Evolutionary conservation across 176 grass and related monocot genomes (phyloP).

Genomic region (Zea luxurians): DNA sequence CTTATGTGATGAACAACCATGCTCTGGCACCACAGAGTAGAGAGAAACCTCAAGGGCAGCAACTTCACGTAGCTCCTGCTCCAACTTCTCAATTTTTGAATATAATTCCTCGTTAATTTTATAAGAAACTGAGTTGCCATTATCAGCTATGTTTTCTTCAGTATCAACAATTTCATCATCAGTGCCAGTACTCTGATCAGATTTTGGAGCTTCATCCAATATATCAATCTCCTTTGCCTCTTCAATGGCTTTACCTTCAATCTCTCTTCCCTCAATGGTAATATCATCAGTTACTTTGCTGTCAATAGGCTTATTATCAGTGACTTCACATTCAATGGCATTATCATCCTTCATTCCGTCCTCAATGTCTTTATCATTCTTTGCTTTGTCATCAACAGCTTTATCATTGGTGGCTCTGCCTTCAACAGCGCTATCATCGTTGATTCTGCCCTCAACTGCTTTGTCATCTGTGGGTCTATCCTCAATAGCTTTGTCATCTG

Average conservation of each 20-base stretch:
- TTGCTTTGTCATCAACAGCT: neutral
- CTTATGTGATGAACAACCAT: constrained; percentile 83
- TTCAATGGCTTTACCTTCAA: constrained; percentile 48
- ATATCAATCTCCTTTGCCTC: constrained; percentile 91
- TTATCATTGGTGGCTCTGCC: constrained; percentile 13
- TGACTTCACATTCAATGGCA: neutral
- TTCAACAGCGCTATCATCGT: constrained; percentile 13
- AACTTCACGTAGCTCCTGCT: constrained; percentile 75
- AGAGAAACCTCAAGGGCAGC: constrained; percentile 85
- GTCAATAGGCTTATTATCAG: constrained; percentile 13
- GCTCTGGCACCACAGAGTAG: constrained; percentile 77
- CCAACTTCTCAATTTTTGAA: constrained; percentile 60
- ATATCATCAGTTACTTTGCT: constrained; percentile 27
- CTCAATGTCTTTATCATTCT: constrained; percentile 35
- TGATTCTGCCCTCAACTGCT: constrained; percentile 27
- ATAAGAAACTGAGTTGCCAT: constrained; percentile 51
- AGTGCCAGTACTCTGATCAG: constrained; percentile 80
- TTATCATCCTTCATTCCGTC: constrained; percentile 20
- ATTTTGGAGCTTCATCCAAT: constrained; percentile 76
- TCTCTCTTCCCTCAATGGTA: constrained; percentile 27
- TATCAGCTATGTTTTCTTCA: constrained; percentile 58
- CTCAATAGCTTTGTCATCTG: constrained; percentile 45
- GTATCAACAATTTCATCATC: constrained; percentile 69
- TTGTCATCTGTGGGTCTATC: constrained; percentile 35
- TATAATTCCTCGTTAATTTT: constrained; percentile 53